Percentiles rank a stretch among this genome's conserved stretches.
phyloP scores from a whole-genome alignment of 139 green algal genomes.

The Coelastrella sp. region DNA sequence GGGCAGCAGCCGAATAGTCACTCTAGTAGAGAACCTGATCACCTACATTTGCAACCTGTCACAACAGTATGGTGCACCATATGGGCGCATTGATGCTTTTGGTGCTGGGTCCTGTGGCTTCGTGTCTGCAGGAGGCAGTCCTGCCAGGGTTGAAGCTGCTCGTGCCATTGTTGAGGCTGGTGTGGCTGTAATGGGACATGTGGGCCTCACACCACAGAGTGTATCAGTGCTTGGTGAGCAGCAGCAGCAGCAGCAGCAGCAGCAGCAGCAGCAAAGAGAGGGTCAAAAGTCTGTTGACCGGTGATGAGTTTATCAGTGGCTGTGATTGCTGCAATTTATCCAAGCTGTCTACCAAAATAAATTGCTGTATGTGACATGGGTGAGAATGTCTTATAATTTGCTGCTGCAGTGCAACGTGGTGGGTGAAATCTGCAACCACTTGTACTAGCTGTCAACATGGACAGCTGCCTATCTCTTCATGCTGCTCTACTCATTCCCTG shows the following conservation, averaged over 20 bases:
- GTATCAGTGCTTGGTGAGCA: slow-evolving; percentile 78
- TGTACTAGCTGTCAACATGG: not conserved
- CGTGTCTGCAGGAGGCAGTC: slow-evolving; percentile 65
- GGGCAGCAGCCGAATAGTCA: no score
- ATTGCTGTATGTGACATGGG: no score
- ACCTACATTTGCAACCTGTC: not conserved
- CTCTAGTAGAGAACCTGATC: not conserved
- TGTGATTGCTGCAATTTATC: no score
- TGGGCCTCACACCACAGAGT: slow-evolving; percentile 95
- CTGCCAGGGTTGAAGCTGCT: slow-evolving; percentile 75
- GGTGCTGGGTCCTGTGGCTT: not conserved
- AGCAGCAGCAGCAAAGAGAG: not conserved
- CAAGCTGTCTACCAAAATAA: no score
- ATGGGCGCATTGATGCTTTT: not conserved
- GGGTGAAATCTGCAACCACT: no score
- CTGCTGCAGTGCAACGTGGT: no score
- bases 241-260: not conserved
- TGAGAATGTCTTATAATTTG: no score
- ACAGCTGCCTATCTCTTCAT: not conserved
- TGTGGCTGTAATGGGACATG: slow-evolving; percentile 98
- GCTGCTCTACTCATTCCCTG: not conserved
- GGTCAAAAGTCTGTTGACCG: not conserved
- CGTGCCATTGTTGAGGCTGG: slow-evolving; percentile 89
- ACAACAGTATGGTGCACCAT: not conserved
- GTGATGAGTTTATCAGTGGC: no score